Conservation (phyloP, 148 eudicot species). For the Spergularia marina region DNA sequence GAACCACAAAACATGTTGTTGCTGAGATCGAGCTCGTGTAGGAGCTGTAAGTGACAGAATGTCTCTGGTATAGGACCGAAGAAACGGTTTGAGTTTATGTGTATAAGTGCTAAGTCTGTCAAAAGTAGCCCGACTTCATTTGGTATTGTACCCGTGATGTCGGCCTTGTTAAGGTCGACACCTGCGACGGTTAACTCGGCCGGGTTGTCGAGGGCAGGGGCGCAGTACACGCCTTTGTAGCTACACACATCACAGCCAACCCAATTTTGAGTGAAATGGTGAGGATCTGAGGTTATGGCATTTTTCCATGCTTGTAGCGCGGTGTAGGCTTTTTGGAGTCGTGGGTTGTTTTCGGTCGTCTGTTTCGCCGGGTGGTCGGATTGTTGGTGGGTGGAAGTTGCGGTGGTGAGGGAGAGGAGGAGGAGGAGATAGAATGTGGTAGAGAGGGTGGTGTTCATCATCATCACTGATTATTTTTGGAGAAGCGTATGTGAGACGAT, state of each 20-base stretch:
- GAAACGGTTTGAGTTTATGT: slow-evolving; percentile 70
- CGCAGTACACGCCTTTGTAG: slow-evolving; percentile 75
- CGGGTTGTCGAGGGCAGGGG: slow-evolving; percentile 56
- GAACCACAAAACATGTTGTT: slow-evolving; percentile 58
- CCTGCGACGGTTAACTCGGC: slow-evolving; percentile 61
- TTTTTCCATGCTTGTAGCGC: slow-evolving; percentile 77
- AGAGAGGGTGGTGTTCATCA: slow-evolving; percentile 38
- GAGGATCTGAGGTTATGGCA: slow-evolving; percentile 64
- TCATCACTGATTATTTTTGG: slow-evolving; percentile 4
- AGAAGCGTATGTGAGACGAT: background rate
- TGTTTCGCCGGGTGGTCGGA: background rate
- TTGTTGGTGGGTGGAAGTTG: slow-evolving; percentile 32
- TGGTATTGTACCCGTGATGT: slow-evolving; percentile 48
- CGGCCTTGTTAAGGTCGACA: slow-evolving; percentile 68
- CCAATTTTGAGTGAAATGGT: slow-evolving; percentile 57
- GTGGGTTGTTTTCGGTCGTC: slow-evolving; percentile 35
- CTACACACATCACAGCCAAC: slow-evolving; percentile 50
- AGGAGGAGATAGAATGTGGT: slow-evolving; percentile 18
- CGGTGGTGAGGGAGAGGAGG: slow-evolving; percentile 19
- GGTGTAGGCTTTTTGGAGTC: slow-evolving; percentile 50
- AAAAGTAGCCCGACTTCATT: slow-evolving; percentile 47
- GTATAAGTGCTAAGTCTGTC: slow-evolving; percentile 64
- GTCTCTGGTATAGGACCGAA: slow-evolving; percentile 41
- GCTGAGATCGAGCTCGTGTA: slow-evolving; percentile 68
- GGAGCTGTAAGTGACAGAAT: slow-evolving; percentile 35